Evolutionary conservation across 192 early-diverging fungal genomes (phyloP).

Genomic region (Piromyces sp.): DNA sequence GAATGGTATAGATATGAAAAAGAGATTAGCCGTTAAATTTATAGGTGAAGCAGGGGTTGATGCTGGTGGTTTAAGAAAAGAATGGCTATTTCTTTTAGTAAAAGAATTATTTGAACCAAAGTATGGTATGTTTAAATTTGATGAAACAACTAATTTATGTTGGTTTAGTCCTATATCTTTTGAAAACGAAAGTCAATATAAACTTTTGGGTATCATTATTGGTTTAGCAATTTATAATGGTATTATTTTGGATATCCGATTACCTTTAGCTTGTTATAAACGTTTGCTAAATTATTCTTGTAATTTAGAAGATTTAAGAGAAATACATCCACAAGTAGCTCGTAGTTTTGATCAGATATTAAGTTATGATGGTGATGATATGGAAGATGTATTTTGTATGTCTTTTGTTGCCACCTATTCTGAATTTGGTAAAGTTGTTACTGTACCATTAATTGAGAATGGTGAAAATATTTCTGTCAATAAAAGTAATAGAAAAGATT

Average conservation of each 20-base stretch:
- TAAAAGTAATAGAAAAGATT: not conserved
- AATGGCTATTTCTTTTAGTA: constrained; percentile 81
- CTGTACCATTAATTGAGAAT: not conserved
- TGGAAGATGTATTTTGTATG: constrained; percentile 56
- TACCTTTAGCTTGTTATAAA: constrained; percentile 69
- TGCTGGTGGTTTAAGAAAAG: constrained; percentile 85
- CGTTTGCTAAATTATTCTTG: constrained; percentile 56
- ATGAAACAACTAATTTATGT: constrained; percentile 62
- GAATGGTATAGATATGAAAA: constrained; percentile 28
- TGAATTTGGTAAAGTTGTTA: not conserved
- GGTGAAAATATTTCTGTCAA: not conserved
- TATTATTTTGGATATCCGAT: constrained; percentile 78
- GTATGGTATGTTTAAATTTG: constrained; percentile 65
- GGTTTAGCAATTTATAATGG: constrained; percentile 86
- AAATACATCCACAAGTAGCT: constrained; percentile 57
- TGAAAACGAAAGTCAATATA: constrained; percentile 54
- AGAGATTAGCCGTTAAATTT: constrained; percentile 30
- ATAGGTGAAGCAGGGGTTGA: constrained; percentile 50
- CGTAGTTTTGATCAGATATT: constrained; percentile 60
- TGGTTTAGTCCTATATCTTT: constrained; percentile 52
- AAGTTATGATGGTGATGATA: constrained; percentile 50
- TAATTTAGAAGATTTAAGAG: constrained; percentile 52
- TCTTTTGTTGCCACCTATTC: constrained; percentile 29
- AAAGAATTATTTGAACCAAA: constrained; percentile 70
- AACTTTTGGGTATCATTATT: constrained; percentile 69